Evolutionary conservation across 129 eudicot genomes (phyloP).

Genomic region (Pittosporum tobira): DNA sequence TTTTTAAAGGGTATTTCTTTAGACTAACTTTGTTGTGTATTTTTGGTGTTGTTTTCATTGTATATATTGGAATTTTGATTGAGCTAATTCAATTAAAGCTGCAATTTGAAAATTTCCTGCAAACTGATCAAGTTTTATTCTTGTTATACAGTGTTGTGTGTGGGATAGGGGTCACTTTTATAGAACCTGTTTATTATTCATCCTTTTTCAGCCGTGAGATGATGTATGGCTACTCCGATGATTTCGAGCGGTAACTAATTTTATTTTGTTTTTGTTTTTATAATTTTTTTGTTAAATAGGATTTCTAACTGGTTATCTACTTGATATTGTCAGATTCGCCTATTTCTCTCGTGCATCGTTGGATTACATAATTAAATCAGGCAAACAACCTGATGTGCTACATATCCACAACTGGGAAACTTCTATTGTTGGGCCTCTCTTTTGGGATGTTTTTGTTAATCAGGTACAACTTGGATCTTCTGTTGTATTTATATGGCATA

Average conservation of each 20-base stretch:
- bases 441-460: slow-evolving; percentile 68
- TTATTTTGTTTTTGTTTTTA: not conserved
- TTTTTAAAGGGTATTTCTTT: not conserved
- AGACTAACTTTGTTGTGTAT: not conserved
- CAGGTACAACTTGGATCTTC: slow-evolving; percentile 32
- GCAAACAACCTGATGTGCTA: slow-evolving; percentile 62
- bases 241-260: slow-evolving; percentile 56
- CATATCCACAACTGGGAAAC: slow-evolving; percentile 75
- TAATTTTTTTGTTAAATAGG: no score
- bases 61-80: not conserved
- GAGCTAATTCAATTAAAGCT: not conserved
- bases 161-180: slow-evolving; percentile 67
- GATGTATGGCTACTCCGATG: slow-evolving; percentile 53
- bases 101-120: not conserved
- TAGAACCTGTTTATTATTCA: slow-evolving; percentile 53
- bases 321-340: slow-evolving; percentile 48
- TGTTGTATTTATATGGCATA: not conserved
- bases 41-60: not conserved
- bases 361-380: slow-evolving; percentile 61
- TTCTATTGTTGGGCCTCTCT: slow-evolving; percentile 55
- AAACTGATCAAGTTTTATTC: slow-evolving; percentile 8
- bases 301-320: not conserved
- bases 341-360: slow-evolving; percentile 68
- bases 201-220: slow-evolving; percentile 46
- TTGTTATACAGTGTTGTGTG: slow-evolving; percentile 48